Percentiles rank a stretch among this genome's conserved stretches.
Evolutionary conservation across 352 stramenopile genomes (phyloP).

Genomic region (Lagenidium sp.): DNA sequence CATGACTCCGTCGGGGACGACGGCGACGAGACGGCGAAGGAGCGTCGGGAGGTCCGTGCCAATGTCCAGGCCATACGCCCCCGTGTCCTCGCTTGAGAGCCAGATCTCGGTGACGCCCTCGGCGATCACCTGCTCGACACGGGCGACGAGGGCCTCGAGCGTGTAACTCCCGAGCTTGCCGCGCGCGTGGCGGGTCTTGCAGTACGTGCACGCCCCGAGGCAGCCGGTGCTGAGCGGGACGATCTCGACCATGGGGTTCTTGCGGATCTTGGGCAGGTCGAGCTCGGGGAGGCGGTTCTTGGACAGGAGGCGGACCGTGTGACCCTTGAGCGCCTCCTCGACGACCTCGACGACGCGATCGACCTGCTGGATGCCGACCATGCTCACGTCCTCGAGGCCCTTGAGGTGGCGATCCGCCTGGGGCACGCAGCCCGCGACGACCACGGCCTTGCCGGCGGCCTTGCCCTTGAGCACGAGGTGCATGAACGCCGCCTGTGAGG

Average conservation of each 20-base stretch:
- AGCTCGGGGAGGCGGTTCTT: constrained; percentile 79
- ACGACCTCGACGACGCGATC: constrained; percentile 89
- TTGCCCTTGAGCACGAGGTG: constrained; percentile 82
- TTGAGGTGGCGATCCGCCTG: constrained; percentile 84
- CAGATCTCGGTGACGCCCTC: constrained; percentile 89
- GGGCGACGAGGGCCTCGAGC: constrained; percentile 61
- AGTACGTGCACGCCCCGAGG: constrained; percentile 90
- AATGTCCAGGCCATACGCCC: constrained; percentile 89
- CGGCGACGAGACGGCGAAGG: constrained; percentile 47
- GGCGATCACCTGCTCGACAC: constrained; percentile 51
- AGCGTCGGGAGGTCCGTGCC: constrained; percentile 68
- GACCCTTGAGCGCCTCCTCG: constrained; percentile 87
- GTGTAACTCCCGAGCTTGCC: constrained; percentile 87
- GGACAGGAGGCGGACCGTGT: constrained; percentile 78
- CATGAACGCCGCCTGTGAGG: constrained; percentile 86
- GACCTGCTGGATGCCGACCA: constrained; percentile 89
- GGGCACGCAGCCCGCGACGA: constrained; percentile 88
- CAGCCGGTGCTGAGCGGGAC: constrained; percentile 89
- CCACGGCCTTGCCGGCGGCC: constrained; percentile 70
- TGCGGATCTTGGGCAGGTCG: constrained; percentile 89
- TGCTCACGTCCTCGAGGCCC: constrained; percentile 74
- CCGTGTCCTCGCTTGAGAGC: constrained; percentile 89
- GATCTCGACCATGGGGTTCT: constrained; percentile 90
- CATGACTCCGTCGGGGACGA: constrained; percentile 77
- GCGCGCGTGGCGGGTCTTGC: constrained; percentile 89